Evolutionary conservation across 148 eudicot species (phyloP), one percentile per base, ranked within the genome.

Genomic region (Persicaria maculosa): DNA sequence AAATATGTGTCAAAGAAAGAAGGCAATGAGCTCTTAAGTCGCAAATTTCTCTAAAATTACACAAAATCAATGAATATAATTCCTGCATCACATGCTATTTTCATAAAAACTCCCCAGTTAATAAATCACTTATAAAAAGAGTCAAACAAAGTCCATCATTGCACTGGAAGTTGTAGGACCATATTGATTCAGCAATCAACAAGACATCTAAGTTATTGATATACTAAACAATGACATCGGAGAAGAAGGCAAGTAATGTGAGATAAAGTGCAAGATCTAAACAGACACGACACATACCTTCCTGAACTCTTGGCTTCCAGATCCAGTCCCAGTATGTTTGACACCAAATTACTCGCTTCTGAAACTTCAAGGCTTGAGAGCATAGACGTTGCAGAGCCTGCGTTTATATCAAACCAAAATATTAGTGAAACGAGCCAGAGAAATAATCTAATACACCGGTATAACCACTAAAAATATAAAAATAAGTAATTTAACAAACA

Each of bases 301-400:
- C 86, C 89, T 77, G 84, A 58, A 46, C 76, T 80, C 47, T 77
- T 65, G 81, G 85, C 47, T 70, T 80, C 72, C 67, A 75, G 61
- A 72, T 77, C 64, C 77, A 81, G 77, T 75, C 82, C 82, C 73
- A 78, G 74, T 74, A 95, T 78, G 77, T 86, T 87, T 52, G 87
- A 81, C 61, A 88, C 84, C 78, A 95, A 83, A 17, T 78, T 82
- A 71, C 76, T 80, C 72, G 96, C 97, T 52, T 84, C 92, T 9
- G 79, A 77, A 72, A 83, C 96, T 76, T 92, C 92, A 68, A 83
- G 81, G 45, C 74, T 76, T 40, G 99, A 87, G 53, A 95, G 93
- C 99, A 92, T 92, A 61, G 96, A 82, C 45, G 80, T 90, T 6
- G 97, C 96, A 55, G 99, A 95, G 74, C 99, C 94, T 89, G 80